Conservation (phyloP, 805 yeast genomes). For the Candida sithepensis region DNA sequence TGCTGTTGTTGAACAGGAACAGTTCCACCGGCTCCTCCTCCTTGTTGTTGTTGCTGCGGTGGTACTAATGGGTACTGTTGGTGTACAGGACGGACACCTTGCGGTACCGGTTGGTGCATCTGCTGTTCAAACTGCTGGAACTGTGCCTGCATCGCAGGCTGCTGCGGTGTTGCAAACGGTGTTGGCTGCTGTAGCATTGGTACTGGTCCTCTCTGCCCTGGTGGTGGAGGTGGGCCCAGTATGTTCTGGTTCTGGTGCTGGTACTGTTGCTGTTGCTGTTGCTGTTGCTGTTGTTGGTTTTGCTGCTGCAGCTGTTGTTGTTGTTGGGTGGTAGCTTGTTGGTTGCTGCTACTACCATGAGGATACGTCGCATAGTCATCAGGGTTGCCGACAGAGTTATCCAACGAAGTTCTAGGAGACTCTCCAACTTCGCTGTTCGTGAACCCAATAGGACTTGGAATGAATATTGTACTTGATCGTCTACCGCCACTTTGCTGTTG, state of each 20-base stretch:
- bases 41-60: too few relatives aligned
- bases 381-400: conserved; percentile 1
- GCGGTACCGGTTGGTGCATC: too few relatives aligned
- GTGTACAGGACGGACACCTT: too few relatives aligned
- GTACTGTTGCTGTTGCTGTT: neutral
- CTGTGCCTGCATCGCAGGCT: too few relatives aligned
- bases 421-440: conserved; percentile 16
- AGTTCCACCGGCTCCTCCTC: too few relatives aligned
- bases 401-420: conserved; percentile 8
- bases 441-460: conserved; percentile 33
- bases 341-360: neutral
- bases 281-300: neutral
- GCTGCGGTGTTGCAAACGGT: too few relatives aligned
- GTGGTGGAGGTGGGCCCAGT: neutral
- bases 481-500: conserved; percentile 1
- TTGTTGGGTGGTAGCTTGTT: neutral
- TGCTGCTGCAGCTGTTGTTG: neutral
- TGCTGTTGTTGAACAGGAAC: too few relatives aligned
- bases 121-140: too few relatives aligned
- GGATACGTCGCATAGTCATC: neutral
- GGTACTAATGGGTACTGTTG: neutral
- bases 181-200: too few relatives aligned
- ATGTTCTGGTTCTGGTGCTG: neutral
- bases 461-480: conserved; percentile 13
- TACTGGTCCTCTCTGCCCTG: too few relatives aligned